A percentile compares a stretch with the other conserved stretches of the same genome.
Conservation (phyloP, 345 rosid species). For the Brassica nigra region DNA sequence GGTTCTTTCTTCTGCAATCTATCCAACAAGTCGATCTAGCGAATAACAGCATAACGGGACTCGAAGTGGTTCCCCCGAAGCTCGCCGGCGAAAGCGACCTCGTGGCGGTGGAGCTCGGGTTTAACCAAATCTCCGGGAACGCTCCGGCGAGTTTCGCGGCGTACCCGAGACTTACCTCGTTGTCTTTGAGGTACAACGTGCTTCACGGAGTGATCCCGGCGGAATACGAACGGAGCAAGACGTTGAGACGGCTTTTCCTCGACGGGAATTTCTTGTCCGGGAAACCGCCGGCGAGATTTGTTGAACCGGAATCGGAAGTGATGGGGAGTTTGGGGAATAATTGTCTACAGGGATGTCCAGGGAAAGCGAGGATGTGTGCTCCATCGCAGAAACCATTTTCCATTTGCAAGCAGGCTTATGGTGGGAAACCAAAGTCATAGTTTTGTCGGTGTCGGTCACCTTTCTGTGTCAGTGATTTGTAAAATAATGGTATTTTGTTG, state of each 20-base stretch:
- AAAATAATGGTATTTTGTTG: constrained; percentile 2
- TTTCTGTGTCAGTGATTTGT: constrained; percentile 31
- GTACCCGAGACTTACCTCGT: constrained; percentile 60
- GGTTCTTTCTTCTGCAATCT: constrained; percentile 75
- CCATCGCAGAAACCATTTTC: constrained; percentile 77
- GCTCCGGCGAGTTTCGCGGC: constrained; percentile 57
- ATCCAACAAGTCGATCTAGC: constrained; percentile 79
- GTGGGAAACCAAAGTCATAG: constrained; percentile 65
- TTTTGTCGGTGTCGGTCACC: constrained; percentile 41
- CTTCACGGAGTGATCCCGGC: constrained; percentile 72
- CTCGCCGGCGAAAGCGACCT: constrained; percentile 46
- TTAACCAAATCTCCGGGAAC: constrained; percentile 61
- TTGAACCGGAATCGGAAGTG: constrained; percentile 43
- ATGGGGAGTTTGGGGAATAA: constrained; percentile 88
- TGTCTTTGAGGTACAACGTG: constrained; percentile 70
- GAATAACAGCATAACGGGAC: constrained; percentile 61
- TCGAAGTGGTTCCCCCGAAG: constrained; percentile 53
- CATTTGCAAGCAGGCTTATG: constrained; percentile 76
- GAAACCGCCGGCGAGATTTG: constrained; percentile 64
- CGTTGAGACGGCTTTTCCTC: constrained; percentile 62
- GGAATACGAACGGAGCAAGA: constrained; percentile 56
- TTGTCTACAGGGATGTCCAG: constrained; percentile 78
- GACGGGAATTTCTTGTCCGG: constrained; percentile 88
- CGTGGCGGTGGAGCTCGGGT: constrained; percentile 83
- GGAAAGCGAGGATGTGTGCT: constrained; percentile 67